These are phyloP conservation scores for Parachaetomium inaequale DNA, from an alignment of 495 filamentous ascomycete genomes.

Conservation along the genomic window DNA sequence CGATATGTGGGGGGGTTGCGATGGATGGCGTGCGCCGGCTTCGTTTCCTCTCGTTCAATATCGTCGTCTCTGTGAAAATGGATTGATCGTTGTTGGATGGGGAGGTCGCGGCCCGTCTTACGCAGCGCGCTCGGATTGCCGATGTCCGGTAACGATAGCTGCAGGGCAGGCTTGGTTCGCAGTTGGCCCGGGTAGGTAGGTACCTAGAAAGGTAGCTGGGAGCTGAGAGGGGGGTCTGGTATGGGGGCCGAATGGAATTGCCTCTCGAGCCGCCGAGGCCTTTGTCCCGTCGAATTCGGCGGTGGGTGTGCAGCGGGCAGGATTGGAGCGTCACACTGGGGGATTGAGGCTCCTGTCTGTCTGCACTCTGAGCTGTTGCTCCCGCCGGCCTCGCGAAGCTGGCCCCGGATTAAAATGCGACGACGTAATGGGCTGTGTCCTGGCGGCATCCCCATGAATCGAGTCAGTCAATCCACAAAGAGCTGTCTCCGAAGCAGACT, in stretches of 20 bases:
- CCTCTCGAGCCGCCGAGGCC: constrained; percentile 29
- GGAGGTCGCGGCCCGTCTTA: constrained; percentile 6
- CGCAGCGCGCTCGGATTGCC: constrained; percentile 1
- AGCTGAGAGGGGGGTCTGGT: constrained; percentile 1
- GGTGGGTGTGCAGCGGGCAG: background rate
- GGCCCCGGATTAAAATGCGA: no score
- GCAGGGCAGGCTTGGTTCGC: constrained; percentile 22
- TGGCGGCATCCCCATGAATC: background rate
- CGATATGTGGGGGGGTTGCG: background rate
- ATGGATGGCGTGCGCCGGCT: constrained; percentile 2
- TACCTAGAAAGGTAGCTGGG: background rate
- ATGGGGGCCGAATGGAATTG: constrained; percentile 27
- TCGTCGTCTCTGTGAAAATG: constrained; percentile 7
- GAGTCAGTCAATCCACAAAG: constrained; percentile 1
- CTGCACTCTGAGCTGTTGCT: background rate
- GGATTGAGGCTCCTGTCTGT: background rate
- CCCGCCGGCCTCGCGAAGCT: background rate
- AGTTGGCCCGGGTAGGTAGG: no score
- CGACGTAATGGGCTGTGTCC: background rate
- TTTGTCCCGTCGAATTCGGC: constrained; percentile 20
- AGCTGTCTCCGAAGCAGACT: background rate
- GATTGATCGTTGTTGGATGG: background rate
- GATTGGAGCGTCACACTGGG: background rate
- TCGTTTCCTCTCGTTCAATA: background rate
- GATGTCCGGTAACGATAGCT: constrained; percentile 8